Evolutionary conservation across 805 yeast genomes (phyloP), one percentile per base, ranked within the genome.

Genomic region (Candida silvicultrix): DNA sequence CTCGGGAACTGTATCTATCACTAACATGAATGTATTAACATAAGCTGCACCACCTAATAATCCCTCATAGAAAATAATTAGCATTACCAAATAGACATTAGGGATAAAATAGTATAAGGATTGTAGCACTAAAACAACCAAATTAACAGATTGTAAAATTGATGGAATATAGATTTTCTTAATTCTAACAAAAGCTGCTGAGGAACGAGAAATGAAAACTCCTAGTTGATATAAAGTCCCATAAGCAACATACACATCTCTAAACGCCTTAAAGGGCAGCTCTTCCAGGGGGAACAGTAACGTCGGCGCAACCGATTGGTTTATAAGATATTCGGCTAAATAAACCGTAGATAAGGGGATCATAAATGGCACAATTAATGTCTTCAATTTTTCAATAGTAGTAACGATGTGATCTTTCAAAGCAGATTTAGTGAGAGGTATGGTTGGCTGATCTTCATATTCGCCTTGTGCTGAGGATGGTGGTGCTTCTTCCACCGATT

Each of bases 221-320:
- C 99, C 99, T 4, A 89, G 60, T 62, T 92, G 98, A 57, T 92
- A 92, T 4, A 90, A 63, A 4, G 95, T 83, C 8, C 96, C 95
- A 59, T 92, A 92, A 0, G 89, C 80, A 14, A 92, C 98, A 62
- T 92, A 92, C 4, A 87, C 84, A 56, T 92, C 98, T 51, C 97
- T 74, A 61, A 77, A 88, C 18, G 76, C 67, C 2, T 66, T 58
- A 57, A 89, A 86, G 3, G 95, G 95, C 61, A 84, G 72, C 21
- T 77, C 73, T 1, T 80, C 77, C 4, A 89, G 56, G 0, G 92
- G 90, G 57, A 85, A 92, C 8, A 92, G 67, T 39, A 92, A 67
- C 0, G 97, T 90, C 2, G 98, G 97, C 0, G 96, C 75, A 1
- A 92, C 76, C 0, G 96, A 96, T 63, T 92, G 98, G 61, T 92